Percentiles rank a stretch among this genome's conserved stretches.
phyloP scores from a whole-genome alignment of 768 basidiomycete species.

The Suillus paluster region DNA sequence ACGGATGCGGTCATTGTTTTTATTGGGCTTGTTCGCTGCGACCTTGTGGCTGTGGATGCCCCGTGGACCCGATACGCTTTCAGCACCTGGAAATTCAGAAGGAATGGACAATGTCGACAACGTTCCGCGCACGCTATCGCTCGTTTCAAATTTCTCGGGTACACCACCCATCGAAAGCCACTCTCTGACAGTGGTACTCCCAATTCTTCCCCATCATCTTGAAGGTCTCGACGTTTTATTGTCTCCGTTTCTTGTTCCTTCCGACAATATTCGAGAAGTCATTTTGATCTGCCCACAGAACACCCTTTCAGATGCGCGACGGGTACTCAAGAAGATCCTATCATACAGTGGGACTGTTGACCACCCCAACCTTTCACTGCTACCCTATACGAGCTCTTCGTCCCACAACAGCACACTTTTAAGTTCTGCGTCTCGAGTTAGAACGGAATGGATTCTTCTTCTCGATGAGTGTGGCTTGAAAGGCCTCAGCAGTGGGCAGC shows the following conservation, averaged over 20 bases:
- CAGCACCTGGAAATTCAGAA: no score
- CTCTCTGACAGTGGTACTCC: constrained; percentile 54
- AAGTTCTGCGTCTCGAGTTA: constrained; percentile 40
- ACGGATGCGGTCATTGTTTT: not conserved
- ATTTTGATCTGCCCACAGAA: constrained; percentile 49
- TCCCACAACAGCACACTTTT: constrained; percentile 35
- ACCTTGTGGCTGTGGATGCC: not conserved
- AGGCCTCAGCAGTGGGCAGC: constrained; percentile 36
- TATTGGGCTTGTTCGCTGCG: not conserved
- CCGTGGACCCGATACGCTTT: no score
- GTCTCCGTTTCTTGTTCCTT: constrained; percentile 41
- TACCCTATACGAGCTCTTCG: constrained; percentile 30
- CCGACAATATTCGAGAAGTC: constrained; percentile 46
- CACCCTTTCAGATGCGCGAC: constrained; percentile 40
- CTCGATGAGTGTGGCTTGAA: constrained; percentile 52
- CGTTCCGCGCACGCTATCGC: not conserved
- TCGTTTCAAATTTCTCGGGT: not conserved
- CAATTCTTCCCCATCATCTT: constrained; percentile 45
- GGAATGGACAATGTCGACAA: not conserved
- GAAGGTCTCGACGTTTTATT: constrained; percentile 39
- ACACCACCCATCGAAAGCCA: constrained; percentile 23
- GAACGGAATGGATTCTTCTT: constrained; percentile 56
- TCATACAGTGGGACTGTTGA: constrained; percentile 27
- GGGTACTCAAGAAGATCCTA: constrained; percentile 38
- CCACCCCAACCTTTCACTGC: constrained; percentile 49